Evolutionary conservation across 805 yeast genomes (phyloP), one percentile per base, ranked within the genome.

Genomic region (Wickerhamiella musiphila): DNA sequence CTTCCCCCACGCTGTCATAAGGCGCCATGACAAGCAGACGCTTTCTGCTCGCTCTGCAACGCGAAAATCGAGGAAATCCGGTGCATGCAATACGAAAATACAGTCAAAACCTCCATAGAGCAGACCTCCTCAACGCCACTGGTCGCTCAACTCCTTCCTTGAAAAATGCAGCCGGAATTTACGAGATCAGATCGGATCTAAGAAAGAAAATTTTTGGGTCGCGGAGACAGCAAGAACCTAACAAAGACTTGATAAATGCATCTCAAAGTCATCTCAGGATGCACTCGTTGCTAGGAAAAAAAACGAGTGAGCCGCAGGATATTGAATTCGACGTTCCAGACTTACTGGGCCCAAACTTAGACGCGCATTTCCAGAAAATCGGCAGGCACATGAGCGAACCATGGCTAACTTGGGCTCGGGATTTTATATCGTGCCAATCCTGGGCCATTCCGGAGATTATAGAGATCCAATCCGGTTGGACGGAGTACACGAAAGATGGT

Each of bases 391-490:
- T 70, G 29, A 54, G 74, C 1, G 65, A 68, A 27, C 77, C 81
- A 0, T 84, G 78, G 51, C 48, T 66, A 26, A 42, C 63, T 1
- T 57, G 70, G 45, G 66, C 73, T 2, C 48, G 63, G 13, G 42
- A 56, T 4, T 64, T 79, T 29, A 57, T 39, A 12, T 49, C 32
- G 28, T 20, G 16, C 4, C 9, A 5, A 9, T n/a, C n/a, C n/a
- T n/a, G n/a, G n/a, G 16, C 4, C 11, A 43, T 54, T 30, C 67
- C 68, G 0, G 50, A 67, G 31, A n/a, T n/a, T n/a, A n/a, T n/a
- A n/a, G n/a, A n/a, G n/a, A n/a, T n/a, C n/a, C 48, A 58, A 41
- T 53, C 79, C 2, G 96, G 98, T 6, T 90, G 96, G 96, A 62
- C 69, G 12, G 61, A 76, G 44, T 86, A 90, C 51, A 67, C 56